Evolutionary conservation across 257 asterid genomes (phyloP).

Genomic region (Solanum neorickii): DNA sequence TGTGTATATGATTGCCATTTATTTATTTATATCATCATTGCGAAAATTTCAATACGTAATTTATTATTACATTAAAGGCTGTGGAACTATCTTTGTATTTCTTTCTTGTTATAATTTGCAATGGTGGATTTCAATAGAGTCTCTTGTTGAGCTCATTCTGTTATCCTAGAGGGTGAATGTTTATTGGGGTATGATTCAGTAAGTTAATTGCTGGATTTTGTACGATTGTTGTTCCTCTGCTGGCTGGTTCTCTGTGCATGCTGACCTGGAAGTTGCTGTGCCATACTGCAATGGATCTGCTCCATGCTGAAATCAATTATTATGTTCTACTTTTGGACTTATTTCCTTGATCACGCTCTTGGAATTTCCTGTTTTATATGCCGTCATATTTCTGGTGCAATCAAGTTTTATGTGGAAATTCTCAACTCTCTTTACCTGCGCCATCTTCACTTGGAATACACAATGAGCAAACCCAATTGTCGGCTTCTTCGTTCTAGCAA

Average conservation of each 20-base stretch:
- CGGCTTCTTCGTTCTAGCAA: background rate
- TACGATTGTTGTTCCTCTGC: background rate
- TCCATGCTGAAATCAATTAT: background rate
- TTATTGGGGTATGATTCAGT: background rate
- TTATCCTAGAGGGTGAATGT: background rate
- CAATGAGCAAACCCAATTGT: background rate
- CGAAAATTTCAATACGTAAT: background rate
- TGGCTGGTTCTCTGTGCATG: background rate
- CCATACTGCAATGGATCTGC: background rate
- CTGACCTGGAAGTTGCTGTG: background rate
- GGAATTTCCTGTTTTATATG: background rate
- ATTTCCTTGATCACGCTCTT: rapidly evolving
- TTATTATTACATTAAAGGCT: too few relatives aligned
- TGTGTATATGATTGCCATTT: background rate
- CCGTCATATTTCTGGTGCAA: background rate
- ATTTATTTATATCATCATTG: background rate
- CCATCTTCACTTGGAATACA: background rate
- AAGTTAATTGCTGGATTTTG: background rate
- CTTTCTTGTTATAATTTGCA: background rate
- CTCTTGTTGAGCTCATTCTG: background rate
- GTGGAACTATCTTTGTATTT: background rate
- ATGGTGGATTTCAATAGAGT: background rate
- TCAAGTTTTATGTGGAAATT: background rate
- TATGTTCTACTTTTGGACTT: background rate
- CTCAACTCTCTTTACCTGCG: background rate